phyloP scores from a whole-genome alignment of 1,284 basidiomycete species.

The Leccinum huronense region DNA sequence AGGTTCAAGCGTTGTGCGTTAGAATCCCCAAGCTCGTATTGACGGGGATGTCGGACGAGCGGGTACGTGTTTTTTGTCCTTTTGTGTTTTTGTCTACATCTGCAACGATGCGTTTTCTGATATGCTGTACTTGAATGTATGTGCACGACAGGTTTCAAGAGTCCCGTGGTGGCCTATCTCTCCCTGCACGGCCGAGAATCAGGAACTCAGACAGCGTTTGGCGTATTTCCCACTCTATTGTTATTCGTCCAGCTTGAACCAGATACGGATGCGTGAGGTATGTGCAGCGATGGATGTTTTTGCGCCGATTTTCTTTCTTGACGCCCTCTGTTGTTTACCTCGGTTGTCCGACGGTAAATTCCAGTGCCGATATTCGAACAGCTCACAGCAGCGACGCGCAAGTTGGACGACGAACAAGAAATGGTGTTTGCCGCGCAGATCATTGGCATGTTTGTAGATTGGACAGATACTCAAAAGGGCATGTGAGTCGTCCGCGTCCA shows the following conservation, averaged over 20 bases:
- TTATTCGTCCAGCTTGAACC: conserved; percentile 81
- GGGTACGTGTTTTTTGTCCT: conserved; percentile 42
- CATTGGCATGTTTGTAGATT: conserved; percentile 84
- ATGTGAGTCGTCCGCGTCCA: conserved; percentile 49
- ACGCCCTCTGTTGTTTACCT: background rate
- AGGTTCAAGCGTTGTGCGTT: conserved; percentile 74
- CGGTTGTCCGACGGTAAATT: conserved; percentile 47
- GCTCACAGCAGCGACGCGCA: conserved; percentile 66
- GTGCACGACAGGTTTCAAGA: conserved; percentile 65
- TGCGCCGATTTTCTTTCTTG: conserved; percentile 34
- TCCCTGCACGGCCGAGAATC: conserved; percentile 86
- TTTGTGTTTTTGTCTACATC: background rate
- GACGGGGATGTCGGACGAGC: conserved; percentile 76
- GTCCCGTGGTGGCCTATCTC: conserved; percentile 82
- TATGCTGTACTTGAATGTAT: background rate
- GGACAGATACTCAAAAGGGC: conserved; percentile 88
- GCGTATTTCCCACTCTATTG: conserved; percentile 96
- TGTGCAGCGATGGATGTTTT: conserved; percentile 29
- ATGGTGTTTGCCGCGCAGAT: conserved; percentile 84
- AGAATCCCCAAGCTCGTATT: conserved; percentile 92
- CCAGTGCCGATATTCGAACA: conserved; percentile 76
- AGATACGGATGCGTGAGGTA: conserved; percentile 68
- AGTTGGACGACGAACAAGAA: conserved; percentile 72
- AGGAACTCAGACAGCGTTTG: conserved; percentile 87
- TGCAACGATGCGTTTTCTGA: background rate